Base-by-base conservation (phyloP, 148 eudicot species). In the Drosera capensis region DNA sequence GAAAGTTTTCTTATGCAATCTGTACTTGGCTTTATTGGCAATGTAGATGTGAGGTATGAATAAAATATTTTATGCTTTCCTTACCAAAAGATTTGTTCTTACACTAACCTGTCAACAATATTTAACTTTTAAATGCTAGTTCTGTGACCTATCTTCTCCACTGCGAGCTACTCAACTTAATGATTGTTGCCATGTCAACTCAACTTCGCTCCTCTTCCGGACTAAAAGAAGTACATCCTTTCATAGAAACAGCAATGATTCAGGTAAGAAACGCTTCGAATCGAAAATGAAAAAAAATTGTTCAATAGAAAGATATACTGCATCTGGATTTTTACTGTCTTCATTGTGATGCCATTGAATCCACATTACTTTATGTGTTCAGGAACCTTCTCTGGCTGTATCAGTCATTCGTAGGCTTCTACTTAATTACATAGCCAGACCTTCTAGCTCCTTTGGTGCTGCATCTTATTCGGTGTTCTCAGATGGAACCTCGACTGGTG, bases 131-230 rank as follows among this genome's bases (percentile, higher is more conserved):
- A 23, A 59, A 42, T 70, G 63, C 67, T 41, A 84, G 97, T 58
- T 72, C 81, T 49, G 45, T 45, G 28, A 84, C 94, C 31, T 80
- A 68, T 61, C 71, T 71, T 54, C 74, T 88, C 44, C 93, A 88
- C 54, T 74, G 63, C 40, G 97, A 80, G 58, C 82, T 88, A 64
- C 93, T 83, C 38, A 68, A 80, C 57, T 80, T 88, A 73, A 50
- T 84, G 74, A 75, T 88, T 30, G 72, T 75, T 36, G 72, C 92
- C 68, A 72, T 75, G 84, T 83, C 97, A 48, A 84, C 92, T 58
- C 95, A 84, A 67, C 94, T 88, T 71, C 79, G 72, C 48, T 75
- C 75, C 55, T 77, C 95, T 19, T 81, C 84, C 19, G 87, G 82
- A 56, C 79, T 81, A 25, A 56, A 68, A 56, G 95, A 80, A 71